These are phyloP conservation scores for Saitozyma podzolica DNA, from an alignment of 768 basidiomycete species.

Conservation along the genomic window DNA sequence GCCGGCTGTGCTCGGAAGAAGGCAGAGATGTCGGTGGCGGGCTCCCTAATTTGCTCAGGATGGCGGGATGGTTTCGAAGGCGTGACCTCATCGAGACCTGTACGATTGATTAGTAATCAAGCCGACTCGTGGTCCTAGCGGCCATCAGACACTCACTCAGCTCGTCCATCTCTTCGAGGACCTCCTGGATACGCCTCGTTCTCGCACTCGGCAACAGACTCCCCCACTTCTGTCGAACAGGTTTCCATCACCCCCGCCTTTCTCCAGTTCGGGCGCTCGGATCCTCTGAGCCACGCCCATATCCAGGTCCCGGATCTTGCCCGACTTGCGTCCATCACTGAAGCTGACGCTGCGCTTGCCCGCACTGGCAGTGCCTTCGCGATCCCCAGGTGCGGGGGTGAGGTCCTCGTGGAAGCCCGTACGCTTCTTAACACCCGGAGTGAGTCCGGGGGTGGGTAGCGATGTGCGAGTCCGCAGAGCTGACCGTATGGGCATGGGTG, in stretches of 20 bases:
- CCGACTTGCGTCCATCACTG: constrained; percentile 86
- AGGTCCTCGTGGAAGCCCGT: constrained; percentile 34
- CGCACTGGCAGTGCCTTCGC: constrained; percentile 16
- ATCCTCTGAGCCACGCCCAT: constrained; percentile 38
- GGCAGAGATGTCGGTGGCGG: constrained; percentile 5
- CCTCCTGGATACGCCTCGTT: constrained; percentile 76
- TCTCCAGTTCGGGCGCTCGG: not conserved
- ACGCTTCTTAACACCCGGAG: constrained; percentile 36
- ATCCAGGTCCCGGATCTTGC: constrained; percentile 73
- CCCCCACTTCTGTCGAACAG: constrained; percentile 21
- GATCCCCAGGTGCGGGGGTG: constrained; percentile 23
- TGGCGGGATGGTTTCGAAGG: constrained; percentile 44
- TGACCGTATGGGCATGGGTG: constrained; percentile 36
- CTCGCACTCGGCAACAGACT: constrained; percentile 58
- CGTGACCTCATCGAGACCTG: constrained; percentile 45
- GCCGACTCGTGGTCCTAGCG: too few relatives aligned
- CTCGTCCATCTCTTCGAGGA: constrained; percentile 73
- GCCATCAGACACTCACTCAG: constrained; percentile 58
- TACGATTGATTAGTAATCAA: not conserved
- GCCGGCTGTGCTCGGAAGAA: constrained; percentile 1
- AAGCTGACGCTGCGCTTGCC: constrained; percentile 71
- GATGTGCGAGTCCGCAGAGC: constrained; percentile 33
- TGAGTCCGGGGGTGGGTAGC: constrained; percentile 18
- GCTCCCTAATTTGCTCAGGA: constrained; percentile 10
- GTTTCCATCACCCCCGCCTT: constrained; percentile 14